Evolutionary conservation across 2,329 filamentous ascomycete genomes (phyloP).

Genomic region (Pseudovirgaria hyperparasitica): DNA sequence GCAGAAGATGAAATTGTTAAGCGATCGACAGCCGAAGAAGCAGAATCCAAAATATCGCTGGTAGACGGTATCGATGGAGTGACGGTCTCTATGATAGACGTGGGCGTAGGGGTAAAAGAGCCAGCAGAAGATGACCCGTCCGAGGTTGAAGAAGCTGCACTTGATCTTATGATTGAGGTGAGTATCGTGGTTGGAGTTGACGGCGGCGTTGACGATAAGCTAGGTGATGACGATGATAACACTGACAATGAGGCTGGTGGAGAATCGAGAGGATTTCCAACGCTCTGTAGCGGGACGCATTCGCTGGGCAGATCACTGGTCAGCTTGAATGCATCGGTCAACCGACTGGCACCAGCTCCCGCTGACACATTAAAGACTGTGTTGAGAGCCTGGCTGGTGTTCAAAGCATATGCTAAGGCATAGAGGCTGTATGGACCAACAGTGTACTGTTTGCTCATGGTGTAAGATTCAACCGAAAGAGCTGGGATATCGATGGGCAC

Average conservation of each 20-base stretch:
- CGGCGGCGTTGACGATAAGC: background rate
- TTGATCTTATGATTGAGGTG: no score
- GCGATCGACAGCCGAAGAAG: no score
- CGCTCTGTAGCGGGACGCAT: constrained; percentile 8
- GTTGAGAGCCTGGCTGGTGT: constrained; percentile 8
- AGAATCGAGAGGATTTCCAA: constrained; percentile 10
- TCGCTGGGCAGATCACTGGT: constrained; percentile 11
- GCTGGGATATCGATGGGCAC: constrained; percentile 12
- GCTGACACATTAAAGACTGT: constrained; percentile 12
- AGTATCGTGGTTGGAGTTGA: constrained; percentile 2
- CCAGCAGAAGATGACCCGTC: no score
- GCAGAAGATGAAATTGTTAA: no score
- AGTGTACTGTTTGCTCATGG: constrained; percentile 14
- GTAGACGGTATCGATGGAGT: no score
- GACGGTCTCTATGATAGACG: no score
- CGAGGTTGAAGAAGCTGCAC: no score
- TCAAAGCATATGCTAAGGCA: constrained; percentile 11
- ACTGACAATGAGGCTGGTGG: background rate
- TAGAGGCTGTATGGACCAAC: constrained; percentile 15
- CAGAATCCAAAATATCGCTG: no score
- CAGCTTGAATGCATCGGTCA: background rate
- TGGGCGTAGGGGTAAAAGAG: no score
- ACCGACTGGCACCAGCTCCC: constrained; percentile 8
- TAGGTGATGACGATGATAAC: background rate
- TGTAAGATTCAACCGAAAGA: constrained; percentile 10